A percentile compares a stretch with the other conserved stretches of the same genome.
Conservation (phyloP, 331 rosid genomes). For the Cydonia oblonga region DNA sequence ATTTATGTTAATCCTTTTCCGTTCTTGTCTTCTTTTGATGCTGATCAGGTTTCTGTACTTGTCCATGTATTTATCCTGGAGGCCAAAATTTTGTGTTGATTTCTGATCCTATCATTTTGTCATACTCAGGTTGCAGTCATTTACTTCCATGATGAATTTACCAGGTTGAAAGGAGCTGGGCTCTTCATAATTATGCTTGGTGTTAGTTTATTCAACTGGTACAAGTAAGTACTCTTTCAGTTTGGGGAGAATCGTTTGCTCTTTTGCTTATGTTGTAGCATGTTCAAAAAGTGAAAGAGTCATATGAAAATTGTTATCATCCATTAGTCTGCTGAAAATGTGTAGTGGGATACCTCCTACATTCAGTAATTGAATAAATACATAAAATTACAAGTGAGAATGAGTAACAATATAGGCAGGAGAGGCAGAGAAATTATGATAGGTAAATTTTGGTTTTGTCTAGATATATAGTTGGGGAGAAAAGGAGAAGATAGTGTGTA, state of each 20-base stretch:
- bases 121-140: conserved; percentile 68
- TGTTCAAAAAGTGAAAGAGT: neutral
- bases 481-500: neutral
- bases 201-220: conserved; percentile 88
- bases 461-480: neutral
- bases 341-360: too few relatives aligned
- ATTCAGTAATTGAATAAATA: too few relatives aligned
- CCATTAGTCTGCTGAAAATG: neutral
- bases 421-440: neutral
- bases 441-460: neutral
- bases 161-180: conserved; percentile 84
- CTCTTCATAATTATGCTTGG: conserved; percentile 68
- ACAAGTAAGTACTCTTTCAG: conserved; percentile 55
- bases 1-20: neutral
- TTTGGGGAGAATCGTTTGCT: neutral
- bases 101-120: neutral
- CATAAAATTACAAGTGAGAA: neutral
- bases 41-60: neutral
- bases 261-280: neutral
- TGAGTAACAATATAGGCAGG: neutral
- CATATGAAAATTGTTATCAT: neutral
- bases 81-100: neutral
- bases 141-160: conserved; percentile 80
- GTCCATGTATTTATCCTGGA: too few relatives aligned
- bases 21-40: neutral